Conservation (phyloP, 257 asterid genomes). For the Gardenia jasminoides region DNA sequence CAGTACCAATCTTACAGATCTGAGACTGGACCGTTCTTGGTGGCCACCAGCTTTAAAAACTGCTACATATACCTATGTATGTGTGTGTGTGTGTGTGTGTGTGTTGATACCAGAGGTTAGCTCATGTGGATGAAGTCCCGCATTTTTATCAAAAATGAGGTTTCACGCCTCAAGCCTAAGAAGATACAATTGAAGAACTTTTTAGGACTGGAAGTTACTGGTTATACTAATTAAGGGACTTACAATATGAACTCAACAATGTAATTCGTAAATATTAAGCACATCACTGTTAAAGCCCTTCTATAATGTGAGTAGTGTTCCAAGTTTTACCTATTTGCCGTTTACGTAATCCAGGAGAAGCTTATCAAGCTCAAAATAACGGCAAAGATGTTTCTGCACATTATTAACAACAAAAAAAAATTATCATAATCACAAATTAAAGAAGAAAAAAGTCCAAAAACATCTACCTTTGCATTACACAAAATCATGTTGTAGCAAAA, state of each 20-base stretch:
- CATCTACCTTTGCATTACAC: neutral
- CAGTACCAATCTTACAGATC: too few relatives aligned
- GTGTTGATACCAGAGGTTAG: too few relatives aligned
- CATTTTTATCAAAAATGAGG: neutral
- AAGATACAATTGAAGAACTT: neutral
- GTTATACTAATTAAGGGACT: neutral
- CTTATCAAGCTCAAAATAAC: conserved; percentile 89
- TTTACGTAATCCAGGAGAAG: conserved; percentile 71
- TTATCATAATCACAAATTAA: conserved; percentile 5
- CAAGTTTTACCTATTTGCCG: conserved; percentile 55
- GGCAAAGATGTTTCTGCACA: conserved; percentile 76
- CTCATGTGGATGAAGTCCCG: neutral
- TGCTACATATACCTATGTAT: too few relatives aligned
- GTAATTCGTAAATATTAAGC: neutral
- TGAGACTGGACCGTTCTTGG: too few relatives aligned
- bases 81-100: too few relatives aligned
- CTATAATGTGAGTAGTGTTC: neutral
- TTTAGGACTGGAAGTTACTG: neutral
- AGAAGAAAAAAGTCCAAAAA: neutral
- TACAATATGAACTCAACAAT: neutral
- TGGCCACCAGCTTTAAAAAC: too few relatives aligned
- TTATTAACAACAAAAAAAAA: neutral
- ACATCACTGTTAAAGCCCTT: neutral
- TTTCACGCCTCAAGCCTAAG: neutral
- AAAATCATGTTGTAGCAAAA: neutral